These are phyloP conservation scores for Talaromyces atroroseus DNA, from an alignment of 2,329 filamentous ascomycete species.

Conservation along the genomic window DNA sequence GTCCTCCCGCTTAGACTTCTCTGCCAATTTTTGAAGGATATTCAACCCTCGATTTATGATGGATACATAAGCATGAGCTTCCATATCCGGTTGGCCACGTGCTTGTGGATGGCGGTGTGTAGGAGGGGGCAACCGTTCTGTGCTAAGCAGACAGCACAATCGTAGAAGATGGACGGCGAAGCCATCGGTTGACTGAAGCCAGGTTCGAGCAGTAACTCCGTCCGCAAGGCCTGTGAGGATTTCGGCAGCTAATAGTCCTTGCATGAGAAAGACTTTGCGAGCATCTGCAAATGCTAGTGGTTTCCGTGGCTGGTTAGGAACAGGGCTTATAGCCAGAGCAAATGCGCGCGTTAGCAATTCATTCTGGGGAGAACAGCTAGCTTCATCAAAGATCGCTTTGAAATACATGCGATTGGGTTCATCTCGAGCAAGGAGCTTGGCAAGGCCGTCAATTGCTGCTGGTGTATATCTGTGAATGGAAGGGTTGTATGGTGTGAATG, in stretches of 20 bases:
- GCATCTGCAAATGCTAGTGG: constrained; percentile 67
- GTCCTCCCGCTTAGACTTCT: constrained; percentile 58
- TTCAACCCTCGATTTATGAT: constrained; percentile 65
- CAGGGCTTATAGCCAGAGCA: constrained; percentile 74
- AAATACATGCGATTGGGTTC: constrained; percentile 87
- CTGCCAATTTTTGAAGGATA: constrained; percentile 61
- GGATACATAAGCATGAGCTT: constrained; percentile 39
- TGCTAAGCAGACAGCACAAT: constrained; percentile 67
- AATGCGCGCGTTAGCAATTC: constrained; percentile 85
- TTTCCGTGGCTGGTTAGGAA: constrained; percentile 65
- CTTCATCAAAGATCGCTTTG: constrained; percentile 71
- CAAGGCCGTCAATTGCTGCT: constrained; percentile 80
- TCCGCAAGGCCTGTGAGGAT: constrained; percentile 78
- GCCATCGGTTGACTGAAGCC: constrained; percentile 78
- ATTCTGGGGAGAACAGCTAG: constrained; percentile 61
- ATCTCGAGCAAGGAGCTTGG: constrained; percentile 85
- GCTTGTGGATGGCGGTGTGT: constrained; percentile 31
- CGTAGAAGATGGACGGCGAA: constrained; percentile 76
- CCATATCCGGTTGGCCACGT: constrained; percentile 34
- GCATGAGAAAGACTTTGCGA: constrained; percentile 84
- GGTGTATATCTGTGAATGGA: constrained; percentile 80
- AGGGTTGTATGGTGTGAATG: constrained; percentile 77
- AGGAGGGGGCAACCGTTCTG: constrained; percentile 49
- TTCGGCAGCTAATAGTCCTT: constrained; percentile 84
- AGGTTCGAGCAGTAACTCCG: constrained; percentile 64